Evolutionary conservation across 1,284 basidiomycete species (phyloP), one percentile per base, ranked within the genome.

Genomic region (Acaromyces ingoldii): DNA sequence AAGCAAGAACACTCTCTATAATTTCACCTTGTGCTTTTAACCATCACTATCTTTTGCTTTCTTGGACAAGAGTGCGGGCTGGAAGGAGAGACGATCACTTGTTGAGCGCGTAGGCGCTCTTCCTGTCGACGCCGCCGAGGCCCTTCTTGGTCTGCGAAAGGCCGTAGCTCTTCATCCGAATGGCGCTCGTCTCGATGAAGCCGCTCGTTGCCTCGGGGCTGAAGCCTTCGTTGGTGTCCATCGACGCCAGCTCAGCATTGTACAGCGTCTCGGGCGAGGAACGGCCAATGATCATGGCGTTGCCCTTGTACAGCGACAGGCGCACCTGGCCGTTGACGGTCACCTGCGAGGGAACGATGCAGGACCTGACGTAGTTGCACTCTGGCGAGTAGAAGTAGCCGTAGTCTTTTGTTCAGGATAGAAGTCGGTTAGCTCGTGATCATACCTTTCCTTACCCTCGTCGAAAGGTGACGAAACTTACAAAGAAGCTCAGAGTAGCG

Each of bases 211-310:
- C 62, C 19, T 68, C 69, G 25, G 69, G 66, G 62, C 92, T 89
- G 78, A 97, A 97, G 41, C 93, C 93, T 63, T 92, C 92, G 57
- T 96, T 85, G 80, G 96, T 92, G 78, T 98, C 93, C 93, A 99
- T 98, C 55, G 91, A 95, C n/a, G 91, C 91, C 78, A 96, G 84
- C 55, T 87, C 87, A 74, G 90, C 91, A 74, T 98, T 93, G 77
- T 99, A 99, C 28, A 75, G 64, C 87, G 86, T 89, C 73, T 92
- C 91, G 24, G 89, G 82, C 58, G 91, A 93, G 71, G 84, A 84
- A 54, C 95, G 85, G 43, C 93, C 93, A 76, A 96, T 89, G 57
- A 98, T 82, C 64, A 93, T 82, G 43, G 93, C 89, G 77, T 96
- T 97, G 59, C 95, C 93, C 81, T 95, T 95, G 84, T 93, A 92